Base-by-base conservation (phyloP, 345 rosid species). In the Pugionium dolabratum region DNA sequence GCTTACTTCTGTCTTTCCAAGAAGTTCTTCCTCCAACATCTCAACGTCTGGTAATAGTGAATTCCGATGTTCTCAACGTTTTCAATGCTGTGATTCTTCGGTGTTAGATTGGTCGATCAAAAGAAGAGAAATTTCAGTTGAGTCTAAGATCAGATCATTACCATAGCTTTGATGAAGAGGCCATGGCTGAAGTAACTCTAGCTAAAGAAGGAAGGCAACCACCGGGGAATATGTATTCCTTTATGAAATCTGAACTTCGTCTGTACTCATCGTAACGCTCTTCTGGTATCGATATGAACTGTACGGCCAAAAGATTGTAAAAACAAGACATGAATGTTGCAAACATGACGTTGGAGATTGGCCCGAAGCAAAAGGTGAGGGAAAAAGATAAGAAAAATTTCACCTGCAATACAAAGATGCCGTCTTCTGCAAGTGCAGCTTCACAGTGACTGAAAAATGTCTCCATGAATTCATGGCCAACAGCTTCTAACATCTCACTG, bases 401-500 rank as follows among this genome's bases (percentile, higher is more conserved):
- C 25, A 68, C 98, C 87, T 89, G 98, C 9, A 92, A 57, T 43
- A 89, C 86, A 67, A 89, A 51, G 37, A 89, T 74, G 2, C 96
- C 95, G 6, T 92, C 71, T 48, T 85, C 73, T 39, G 92, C 92
- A 60, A 89, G 74, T 2, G 77, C 83, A 11, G 92, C 83, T 62
- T 89, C 96, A 0, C 89, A 84, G 39, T 79, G 76, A 47, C 80
- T 62, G 30, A 89, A 89, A 78, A 83, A 91, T 3, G 73, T 86
- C 52, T 85, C 96, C 86, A 91, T 83, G 68, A 61, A 91, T 39
- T 91, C 89, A 30, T 91, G 92, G 7, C 98, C 96, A 41, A 91
- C 95, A 40, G 77, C 76, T 80, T 89, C 96, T 35, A 89, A 25
- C 96, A 91, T 89, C 86, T 85, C 96, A n/a, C 98, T 87, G 85